Evolutionary conservation across 495 filamentous ascomycete genomes (phyloP).

Genomic region (Bathelium albidoporum): DNA sequence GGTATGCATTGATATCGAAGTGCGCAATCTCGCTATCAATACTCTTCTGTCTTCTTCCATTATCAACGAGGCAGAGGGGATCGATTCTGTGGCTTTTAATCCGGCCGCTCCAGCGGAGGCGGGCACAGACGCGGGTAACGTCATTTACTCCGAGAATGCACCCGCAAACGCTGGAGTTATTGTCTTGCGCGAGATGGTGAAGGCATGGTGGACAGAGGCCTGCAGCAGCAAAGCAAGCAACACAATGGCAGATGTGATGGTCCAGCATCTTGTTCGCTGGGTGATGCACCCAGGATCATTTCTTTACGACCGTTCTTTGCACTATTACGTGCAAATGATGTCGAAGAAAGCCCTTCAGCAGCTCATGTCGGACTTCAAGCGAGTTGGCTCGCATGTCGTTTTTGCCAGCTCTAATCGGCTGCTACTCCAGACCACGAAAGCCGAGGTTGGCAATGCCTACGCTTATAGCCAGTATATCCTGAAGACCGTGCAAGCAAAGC

Average conservation of each 20-base stretch:
- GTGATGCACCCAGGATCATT: constrained; percentile 84
- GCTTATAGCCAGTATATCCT: constrained; percentile 95
- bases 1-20: constrained; percentile 90
- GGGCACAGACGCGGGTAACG: constrained; percentile 48
- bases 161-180: constrained; percentile 84
- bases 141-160: constrained; percentile 78
- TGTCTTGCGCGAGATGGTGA: constrained; percentile 95
- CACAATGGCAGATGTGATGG: constrained; percentile 90
- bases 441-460: constrained; percentile 92
- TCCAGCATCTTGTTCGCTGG: constrained; percentile 95
- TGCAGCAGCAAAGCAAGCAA: constrained; percentile 61
- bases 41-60: constrained; percentile 93
- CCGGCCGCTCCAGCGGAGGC: constrained; percentile 59
- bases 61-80: constrained; percentile 91
- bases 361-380: constrained; percentile 91
- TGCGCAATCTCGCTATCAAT: constrained; percentile 94
- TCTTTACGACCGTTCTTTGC: constrained; percentile 90
- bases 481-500: constrained; percentile 89
- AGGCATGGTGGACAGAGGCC: constrained; percentile 93
- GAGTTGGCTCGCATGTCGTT: constrained; percentile 87
- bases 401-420: constrained; percentile 84
- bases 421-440: constrained; percentile 90
- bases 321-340: constrained; percentile 98
- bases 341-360: constrained; percentile 92
- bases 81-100: constrained; percentile 68